Evolutionary conservation across 192 early-diverging fungal genomes (phyloP).

Genomic region (Pilaira anomala): DNA sequence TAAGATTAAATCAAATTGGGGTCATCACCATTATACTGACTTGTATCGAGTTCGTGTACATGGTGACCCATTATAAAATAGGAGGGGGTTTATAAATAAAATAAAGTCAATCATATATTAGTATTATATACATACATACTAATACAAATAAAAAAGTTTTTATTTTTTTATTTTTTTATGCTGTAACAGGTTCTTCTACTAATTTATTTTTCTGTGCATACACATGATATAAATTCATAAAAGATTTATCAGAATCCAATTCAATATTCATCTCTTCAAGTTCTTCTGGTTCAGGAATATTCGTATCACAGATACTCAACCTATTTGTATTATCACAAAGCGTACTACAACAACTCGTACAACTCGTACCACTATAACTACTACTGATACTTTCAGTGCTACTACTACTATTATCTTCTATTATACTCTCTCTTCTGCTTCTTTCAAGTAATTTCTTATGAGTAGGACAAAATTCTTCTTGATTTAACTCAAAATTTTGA

Average conservation of each 20-base stretch:
- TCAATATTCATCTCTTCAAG: constrained; percentile 6
- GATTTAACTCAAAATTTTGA: constrained; percentile 5
- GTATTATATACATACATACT: too few species aligned
- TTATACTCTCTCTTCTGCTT: too few species aligned
- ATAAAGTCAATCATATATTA: too few species aligned
- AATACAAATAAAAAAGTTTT: too few species aligned
- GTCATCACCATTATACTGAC: constrained; percentile 66
- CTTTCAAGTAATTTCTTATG: neutral
- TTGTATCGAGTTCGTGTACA: constrained; percentile 76
- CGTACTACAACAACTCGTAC: too few species aligned
- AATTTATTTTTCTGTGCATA: constrained; percentile 11
- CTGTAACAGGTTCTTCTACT: too few species aligned
- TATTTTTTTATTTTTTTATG: too few species aligned
- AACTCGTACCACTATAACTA: too few species aligned
- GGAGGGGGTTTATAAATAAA: too few species aligned
- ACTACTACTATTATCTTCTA: too few species aligned
- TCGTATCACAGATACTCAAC: too few species aligned
- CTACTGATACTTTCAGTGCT: too few species aligned
- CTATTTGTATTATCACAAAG: neutral
- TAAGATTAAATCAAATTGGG: constrained; percentile 67
- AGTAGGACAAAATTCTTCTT: neutral
- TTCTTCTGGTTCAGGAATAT: neutral
- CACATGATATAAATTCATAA: constrained; percentile 27
- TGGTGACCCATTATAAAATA: constrained; percentile 38
- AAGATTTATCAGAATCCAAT: constrained; percentile 13